Evolutionary conservation across 805 yeast species (phyloP), one percentile per base, ranked within the genome.

Genomic region (Starmerella apis): DNA sequence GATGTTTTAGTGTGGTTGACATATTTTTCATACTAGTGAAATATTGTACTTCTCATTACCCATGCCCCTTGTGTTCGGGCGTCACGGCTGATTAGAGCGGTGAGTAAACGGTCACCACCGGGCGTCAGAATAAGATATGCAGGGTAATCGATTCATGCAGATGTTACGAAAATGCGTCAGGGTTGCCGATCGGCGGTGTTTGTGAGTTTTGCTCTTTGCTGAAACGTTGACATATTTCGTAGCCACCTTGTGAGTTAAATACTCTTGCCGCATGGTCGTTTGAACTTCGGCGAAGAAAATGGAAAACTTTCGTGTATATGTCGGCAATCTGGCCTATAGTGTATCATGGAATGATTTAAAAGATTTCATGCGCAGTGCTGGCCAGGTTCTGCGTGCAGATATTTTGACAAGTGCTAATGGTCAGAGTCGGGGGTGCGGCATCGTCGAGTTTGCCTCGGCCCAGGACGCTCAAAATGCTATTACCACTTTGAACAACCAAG

Each of bases 371-470:
- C 75, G 83, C 57, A 75, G 73, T 45, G 80, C 77, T 54, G 96
- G 96, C 27, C 75, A 71, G 46, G 85, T 88, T 14, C 71, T 75
- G 22, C 79, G 90, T 49, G 95, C 95, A 1, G 94, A 86, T 62
- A 78, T 88, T 19, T 76, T 77, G 62, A 63, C 70, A 43, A 83
- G 79, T 59, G 72, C 68, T 38, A 71, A 75, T 56, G 94, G 95
- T 23, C 78, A 81, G 59, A 84, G 95, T 3, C 78, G 81, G 65
- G 96, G 96, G 2, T 80, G 77, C 59, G 96, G 95, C 47, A 82
- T 83, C 14, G 94, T 87, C 25, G 74, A 78, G 27, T 87, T 79
- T 62, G 75, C 72, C 49, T 75, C 76, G 3, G 69, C 73, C 9
- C 87, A 79, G 53, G 88, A 78, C 54, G 95, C 94, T 19, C 68